phyloP scores from a whole-genome alignment of 2,329 filamentous ascomycete genomes.

The Fusarium goolgardi region DNA sequence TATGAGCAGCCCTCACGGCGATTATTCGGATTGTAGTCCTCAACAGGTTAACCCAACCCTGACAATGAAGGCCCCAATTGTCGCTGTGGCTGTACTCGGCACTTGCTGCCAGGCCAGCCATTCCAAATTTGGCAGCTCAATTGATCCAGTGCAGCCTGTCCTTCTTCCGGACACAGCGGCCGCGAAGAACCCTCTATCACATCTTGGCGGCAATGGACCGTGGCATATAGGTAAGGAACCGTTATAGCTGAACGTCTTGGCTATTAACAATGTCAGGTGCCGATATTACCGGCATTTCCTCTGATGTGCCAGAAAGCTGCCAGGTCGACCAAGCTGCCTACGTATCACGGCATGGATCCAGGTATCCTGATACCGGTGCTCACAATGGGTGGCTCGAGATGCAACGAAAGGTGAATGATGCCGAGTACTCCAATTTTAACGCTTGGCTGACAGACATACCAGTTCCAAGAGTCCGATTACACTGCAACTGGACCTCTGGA shows the following conservation, averaged over 20 bases:
- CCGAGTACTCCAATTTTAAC: accelerated
- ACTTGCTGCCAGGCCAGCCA: background rate
- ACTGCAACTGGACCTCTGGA: conserved; percentile 63
- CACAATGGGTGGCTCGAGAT: conserved; percentile 67
- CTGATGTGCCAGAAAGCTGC: conserved; percentile 66
- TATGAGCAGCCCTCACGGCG: background rate
- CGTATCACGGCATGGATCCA: conserved; percentile 69
- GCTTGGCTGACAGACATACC: background rate
- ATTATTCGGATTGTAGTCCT: no score
- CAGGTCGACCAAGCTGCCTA: conserved; percentile 70
- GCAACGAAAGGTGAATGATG: conserved; percentile 53
- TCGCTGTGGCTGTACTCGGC: conserved; percentile 2
- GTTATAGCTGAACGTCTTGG: background rate
- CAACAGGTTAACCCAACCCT: background rate
- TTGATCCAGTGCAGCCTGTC: conserved; percentile 47
- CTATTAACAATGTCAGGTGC: conserved; percentile 54
- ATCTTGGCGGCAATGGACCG: conserved; percentile 65
- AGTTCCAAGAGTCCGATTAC: conserved; percentile 67
- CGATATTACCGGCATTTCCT: conserved; percentile 66
- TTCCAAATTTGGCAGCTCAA: conserved; percentile 35
- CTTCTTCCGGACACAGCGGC: conserved; percentile 42
- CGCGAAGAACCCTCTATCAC: conserved; percentile 58
- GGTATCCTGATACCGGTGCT: conserved; percentile 71
- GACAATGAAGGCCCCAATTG: background rate
- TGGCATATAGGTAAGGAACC: conserved; percentile 59